phyloP scores from a whole-genome alignment of 345 rosid genomes.

The Brassica cretica region DNA sequence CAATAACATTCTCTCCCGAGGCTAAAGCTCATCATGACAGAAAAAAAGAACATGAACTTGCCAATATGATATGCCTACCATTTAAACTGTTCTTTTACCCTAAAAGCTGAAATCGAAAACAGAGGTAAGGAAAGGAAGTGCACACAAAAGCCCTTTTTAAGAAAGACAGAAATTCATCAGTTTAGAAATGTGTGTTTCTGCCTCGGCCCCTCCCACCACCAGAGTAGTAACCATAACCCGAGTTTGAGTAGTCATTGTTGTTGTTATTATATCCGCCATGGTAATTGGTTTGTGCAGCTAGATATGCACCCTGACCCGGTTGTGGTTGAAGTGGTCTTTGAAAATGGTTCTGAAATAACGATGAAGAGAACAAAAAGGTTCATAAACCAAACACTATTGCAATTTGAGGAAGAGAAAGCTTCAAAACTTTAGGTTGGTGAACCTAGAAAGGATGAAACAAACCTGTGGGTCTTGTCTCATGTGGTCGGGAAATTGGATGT shows the following conservation, averaged over 20 bases:
- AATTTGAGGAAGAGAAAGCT: constrained; percentile 4
- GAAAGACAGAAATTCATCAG: constrained; percentile 7
- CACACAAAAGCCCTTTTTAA: not conserved
- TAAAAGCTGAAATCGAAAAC: not conserved
- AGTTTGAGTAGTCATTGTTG: constrained; percentile 19
- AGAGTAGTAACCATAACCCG: constrained; percentile 26
- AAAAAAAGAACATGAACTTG: constrained; percentile 18
- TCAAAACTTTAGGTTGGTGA: not conserved
- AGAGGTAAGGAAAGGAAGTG: not conserved
- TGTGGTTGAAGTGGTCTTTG: constrained; percentile 33
- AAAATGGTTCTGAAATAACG: constrained; percentile 26
- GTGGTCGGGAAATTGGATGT: constrained; percentile 71
- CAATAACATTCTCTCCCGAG: constrained; percentile 19
- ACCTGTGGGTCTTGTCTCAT: constrained; percentile 78
- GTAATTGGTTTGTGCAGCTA: constrained; percentile 39
- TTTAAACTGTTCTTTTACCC: not conserved
- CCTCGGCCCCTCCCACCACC: constrained; percentile 37
- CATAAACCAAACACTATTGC: not conserved
- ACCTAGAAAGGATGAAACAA: constrained; percentile 16
- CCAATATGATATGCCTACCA: constrained; percentile 26
- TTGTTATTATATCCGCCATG: constrained; percentile 20
- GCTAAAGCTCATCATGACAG: constrained; percentile 24
- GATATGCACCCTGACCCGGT: constrained; percentile 42
- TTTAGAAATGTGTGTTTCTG: constrained; percentile 34
- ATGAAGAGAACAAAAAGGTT: not conserved